These are phyloP conservation scores for Podila epigama DNA, from an alignment of 192 early-diverging fungal species.

Conservation along the genomic window DNA sequence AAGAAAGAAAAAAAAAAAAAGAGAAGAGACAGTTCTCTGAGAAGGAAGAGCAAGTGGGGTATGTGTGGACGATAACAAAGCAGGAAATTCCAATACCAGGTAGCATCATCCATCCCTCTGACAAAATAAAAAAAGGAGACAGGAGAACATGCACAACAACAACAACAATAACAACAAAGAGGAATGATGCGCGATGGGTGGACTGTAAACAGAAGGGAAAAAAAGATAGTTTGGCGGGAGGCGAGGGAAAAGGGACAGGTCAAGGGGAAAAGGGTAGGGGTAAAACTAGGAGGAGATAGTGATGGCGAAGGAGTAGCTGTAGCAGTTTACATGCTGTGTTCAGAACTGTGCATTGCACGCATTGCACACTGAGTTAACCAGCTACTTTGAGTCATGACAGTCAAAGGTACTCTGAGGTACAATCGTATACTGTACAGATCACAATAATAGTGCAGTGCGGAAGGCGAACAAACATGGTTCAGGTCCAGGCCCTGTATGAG, in stretches of 20 bases:
- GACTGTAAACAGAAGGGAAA: neutral
- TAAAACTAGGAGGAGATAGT: neutral
- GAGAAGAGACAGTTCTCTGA: too few relatives aligned
- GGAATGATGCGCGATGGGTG: neutral
- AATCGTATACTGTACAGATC: too few relatives aligned
- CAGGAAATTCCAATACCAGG: neutral
- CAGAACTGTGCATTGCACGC: neutral
- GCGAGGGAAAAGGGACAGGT: neutral
- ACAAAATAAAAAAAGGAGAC: constrained; percentile 1
- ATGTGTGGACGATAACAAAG: too few relatives aligned
- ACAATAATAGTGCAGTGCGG: too few relatives aligned
- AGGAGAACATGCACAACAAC: neutral
- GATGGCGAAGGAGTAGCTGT: neutral
- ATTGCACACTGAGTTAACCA: too few relatives aligned
- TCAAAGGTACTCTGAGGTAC: too few relatives aligned
- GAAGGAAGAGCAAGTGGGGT: too few relatives aligned
- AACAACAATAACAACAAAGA: neutral
- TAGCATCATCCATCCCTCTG: neutral
- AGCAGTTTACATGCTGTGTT: neutral
- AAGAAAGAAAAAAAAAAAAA: too few relatives aligned
- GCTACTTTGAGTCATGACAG: too few relatives aligned
- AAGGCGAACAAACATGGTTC: too few relatives aligned
- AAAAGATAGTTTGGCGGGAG: neutral
- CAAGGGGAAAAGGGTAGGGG: neutral
- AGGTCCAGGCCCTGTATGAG: too few relatives aligned